Conservation (phyloP, 352 stramenopile species). For the Phytopythium sindhum region DNA sequence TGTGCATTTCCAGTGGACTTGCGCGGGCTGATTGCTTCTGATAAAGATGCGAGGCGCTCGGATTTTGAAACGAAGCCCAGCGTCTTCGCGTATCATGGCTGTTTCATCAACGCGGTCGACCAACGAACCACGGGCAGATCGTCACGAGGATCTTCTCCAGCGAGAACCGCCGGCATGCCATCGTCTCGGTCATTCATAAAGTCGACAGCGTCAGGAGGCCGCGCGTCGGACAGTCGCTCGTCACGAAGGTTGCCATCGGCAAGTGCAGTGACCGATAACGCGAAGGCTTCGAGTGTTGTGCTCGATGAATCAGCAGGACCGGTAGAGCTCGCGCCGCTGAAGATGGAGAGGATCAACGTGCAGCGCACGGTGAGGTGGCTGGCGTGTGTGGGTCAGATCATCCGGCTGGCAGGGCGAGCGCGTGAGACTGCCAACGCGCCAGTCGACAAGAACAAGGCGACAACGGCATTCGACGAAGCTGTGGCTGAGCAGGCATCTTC, state of each 20-base stretch:
- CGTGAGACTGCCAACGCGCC: slow-evolving; percentile 11
- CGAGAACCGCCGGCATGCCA: not conserved
- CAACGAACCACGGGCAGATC: slow-evolving; percentile 10
- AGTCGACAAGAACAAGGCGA: not conserved
- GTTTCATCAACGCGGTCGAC: slow-evolving; percentile 51
- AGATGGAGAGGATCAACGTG: slow-evolving; percentile 82
- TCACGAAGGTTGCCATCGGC: not conserved
- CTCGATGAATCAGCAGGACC: slow-evolving; percentile 8
- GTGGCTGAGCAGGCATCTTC: not conserved
- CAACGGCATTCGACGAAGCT: slow-evolving; percentile 4
- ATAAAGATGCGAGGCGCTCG: slow-evolving; percentile 41
- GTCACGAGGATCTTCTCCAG: not conserved
- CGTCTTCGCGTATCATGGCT: slow-evolving; percentile 56
- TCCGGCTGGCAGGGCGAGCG: slow-evolving; percentile 33
- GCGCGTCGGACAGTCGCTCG: not conserved
- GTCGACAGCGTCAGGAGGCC: not conserved
- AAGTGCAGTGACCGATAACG: not conserved
- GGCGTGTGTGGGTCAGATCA: slow-evolving; percentile 60
- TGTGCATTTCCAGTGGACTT: slow-evolving; percentile 52
- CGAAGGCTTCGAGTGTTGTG: not conserved
- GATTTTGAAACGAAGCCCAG: slow-evolving; percentile 61
- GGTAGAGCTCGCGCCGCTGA: slow-evolving; percentile 39
- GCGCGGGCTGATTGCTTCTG: slow-evolving; percentile 44
- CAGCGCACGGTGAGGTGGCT: slow-evolving; percentile 74
- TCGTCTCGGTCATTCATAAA: not conserved